Base-by-base conservation (phyloP, 2,329 filamentous ascomycete genomes). In the Pseudogymnoascus sp. region DNA sequence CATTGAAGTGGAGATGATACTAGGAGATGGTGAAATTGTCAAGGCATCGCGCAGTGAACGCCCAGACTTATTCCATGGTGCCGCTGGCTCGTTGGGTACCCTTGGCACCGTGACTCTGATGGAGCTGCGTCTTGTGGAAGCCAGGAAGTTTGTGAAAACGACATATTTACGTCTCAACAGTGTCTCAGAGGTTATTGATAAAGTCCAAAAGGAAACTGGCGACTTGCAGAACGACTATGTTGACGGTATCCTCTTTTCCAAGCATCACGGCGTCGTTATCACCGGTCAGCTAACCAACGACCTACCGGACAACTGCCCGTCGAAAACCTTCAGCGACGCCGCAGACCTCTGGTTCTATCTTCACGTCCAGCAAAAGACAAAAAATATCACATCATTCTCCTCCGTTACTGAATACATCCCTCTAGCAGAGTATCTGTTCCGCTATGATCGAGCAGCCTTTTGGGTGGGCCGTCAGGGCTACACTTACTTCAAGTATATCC, bases 301-400 rank as follows among this genome's bases (percentile, higher is more conserved):
- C 0, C 68, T 69, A 7, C 61, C 69, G 5, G 16, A 56, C 6
- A 64, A 62, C 24, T 37, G 63, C 4, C 72, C 80, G 0, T 69
- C 72, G 6, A 6, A 35, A 68, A 70, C 64, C 6, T 42, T 42
- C 16, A 42, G 38, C 7, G 38, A 42, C 16, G 38, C 38, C 38
- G 38, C 38, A 42, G 83, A 87, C 66, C 80, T 82, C 0, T 87
- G 85, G 85, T 85, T 83, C 68, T 86, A 86, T 65, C 74, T 86
- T 3, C 82, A 86, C 64, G 83, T 79, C 2, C 38, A 42, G 16
- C 71, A 81, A 62, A 71, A 76, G 24, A 64, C 66, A 13, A 64
- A 61, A 14, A 61, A 47, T 16, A 60, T 21, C 24, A 64, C 53
- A 10, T 16, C 16, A 19, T 61, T 16, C 6, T 40, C 61, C 7